phyloP scores from a whole-genome alignment of 495 filamentous ascomycete species.

The Neohortaea acidophila region DNA sequence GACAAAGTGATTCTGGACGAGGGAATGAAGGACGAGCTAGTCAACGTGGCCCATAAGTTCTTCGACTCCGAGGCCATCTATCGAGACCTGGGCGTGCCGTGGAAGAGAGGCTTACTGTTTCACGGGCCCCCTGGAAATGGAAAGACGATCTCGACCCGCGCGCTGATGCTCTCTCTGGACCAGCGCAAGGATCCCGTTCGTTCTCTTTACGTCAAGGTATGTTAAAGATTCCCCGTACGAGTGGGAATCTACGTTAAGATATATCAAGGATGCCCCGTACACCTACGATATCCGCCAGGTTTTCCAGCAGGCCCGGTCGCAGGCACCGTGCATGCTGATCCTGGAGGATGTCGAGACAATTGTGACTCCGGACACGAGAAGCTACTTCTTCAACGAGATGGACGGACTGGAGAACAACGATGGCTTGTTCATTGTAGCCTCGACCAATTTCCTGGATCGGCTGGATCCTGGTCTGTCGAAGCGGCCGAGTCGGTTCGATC shows the following conservation, averaged over 20 bases:
- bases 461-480: constrained; percentile 28
- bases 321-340: constrained; percentile 35
- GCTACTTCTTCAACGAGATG: constrained; percentile 58
- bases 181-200: constrained; percentile 30
- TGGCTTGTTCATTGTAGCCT: constrained; percentile 26
- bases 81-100: constrained; percentile 31
- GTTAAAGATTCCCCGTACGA: no score
- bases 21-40: constrained; percentile 31
- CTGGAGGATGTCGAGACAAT: constrained; percentile 57
- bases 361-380: constrained; percentile 38
- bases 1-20: constrained; percentile 33
- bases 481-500: constrained; percentile 25
- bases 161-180: constrained; percentile 44
- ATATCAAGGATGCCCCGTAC: constrained; percentile 31
- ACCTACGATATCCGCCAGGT: constrained; percentile 21
- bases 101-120: constrained; percentile 31
- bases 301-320: constrained; percentile 22
- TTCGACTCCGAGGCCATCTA: constrained; percentile 33
- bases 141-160: constrained; percentile 54
- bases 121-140: constrained; percentile 38
- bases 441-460: constrained; percentile 26
- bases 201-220: constrained; percentile 40
- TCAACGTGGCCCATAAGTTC: constrained; percentile 28
- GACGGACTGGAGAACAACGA: constrained; percentile 44
- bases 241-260: no score